A percentile compares a stretch with the other conserved stretches of the same genome.
These are phyloP conservation scores for Nannochloris sp. DNA, from an alignment of 139 green algal species.

Conservation along the genomic window DNA sequence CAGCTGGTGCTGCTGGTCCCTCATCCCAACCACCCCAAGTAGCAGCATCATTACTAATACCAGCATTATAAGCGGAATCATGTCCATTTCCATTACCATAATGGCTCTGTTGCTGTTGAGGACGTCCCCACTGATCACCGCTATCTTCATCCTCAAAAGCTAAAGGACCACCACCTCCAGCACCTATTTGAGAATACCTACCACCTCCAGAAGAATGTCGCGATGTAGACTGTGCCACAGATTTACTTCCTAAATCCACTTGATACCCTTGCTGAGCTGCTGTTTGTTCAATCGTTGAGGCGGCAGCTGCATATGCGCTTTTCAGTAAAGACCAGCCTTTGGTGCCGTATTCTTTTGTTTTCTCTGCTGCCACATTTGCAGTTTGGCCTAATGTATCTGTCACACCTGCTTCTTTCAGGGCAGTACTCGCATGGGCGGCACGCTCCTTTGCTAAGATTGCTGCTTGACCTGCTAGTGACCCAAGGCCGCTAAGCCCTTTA, in stretches of 20 bases:
- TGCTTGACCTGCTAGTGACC: conserved; percentile 15
- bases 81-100: too few species aligned
- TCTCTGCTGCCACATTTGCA: conserved; percentile 27
- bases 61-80: too few species aligned
- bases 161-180: too few species aligned
- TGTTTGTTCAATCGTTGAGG: conserved; percentile 28
- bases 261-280: conserved; percentile 38
- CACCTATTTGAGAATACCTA: too few species aligned
- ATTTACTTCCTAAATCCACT: conserved; percentile 38
- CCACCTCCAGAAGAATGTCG: too few species aligned
- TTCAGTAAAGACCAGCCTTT: conserved; percentile 44
- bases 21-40: not conserved
- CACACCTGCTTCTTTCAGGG: conserved; percentile 4
- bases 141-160: too few species aligned
- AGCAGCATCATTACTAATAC: not conserved
- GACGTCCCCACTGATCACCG: too few species aligned
- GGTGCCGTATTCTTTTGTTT: conserved; percentile 33
- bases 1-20: not conserved
- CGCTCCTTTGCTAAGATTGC: conserved; percentile 2
- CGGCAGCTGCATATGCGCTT: conserved; percentile 31
- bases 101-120: too few species aligned
- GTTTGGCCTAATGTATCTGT: conserved; percentile 13
- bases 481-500: conserved; percentile 45
- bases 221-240: too few species aligned
- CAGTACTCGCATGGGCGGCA: not conserved